Conservation (phyloP, 768 basidiomycete species). For the Suillus spraguei region DNA sequence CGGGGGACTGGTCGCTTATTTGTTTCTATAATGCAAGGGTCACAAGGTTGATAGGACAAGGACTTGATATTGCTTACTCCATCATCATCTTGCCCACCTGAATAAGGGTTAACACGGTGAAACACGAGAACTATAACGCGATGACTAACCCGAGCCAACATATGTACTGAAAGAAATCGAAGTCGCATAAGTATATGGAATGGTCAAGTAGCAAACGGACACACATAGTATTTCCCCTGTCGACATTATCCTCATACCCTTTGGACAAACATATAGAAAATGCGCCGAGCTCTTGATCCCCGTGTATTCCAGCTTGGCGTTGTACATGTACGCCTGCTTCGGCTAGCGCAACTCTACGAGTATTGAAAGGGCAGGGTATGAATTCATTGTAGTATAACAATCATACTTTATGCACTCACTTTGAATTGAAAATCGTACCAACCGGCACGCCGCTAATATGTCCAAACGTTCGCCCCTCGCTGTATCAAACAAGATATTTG, state of each 20-base stretch:
- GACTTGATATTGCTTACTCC: slow-evolving; percentile 15
- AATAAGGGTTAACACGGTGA: background rate
- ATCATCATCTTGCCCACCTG: slow-evolving; percentile 26
- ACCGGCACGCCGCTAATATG: slow-evolving; percentile 31
- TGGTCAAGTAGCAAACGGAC: slow-evolving; percentile 9
- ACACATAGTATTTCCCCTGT: slow-evolving; percentile 40
- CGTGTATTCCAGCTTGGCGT: slow-evolving; percentile 42
- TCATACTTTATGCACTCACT: slow-evolving; percentile 15
- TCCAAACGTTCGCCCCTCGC: slow-evolving; percentile 25
- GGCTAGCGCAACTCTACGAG: slow-evolving; percentile 23
- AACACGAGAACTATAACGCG: background rate
- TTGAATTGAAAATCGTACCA: slow-evolving; percentile 23
- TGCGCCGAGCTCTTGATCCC: slow-evolving; percentile 34
- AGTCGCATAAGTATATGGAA: slow-evolving; percentile 8
- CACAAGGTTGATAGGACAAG: background rate
- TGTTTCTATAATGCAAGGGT: slow-evolving; percentile 22
- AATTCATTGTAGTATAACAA: background rate
- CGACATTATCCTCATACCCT: slow-evolving; percentile 45
- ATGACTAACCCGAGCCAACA: slow-evolving; percentile 33
- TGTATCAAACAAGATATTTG: slow-evolving; percentile 8
- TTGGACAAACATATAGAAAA: slow-evolving; percentile 45
- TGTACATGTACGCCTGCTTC: slow-evolving; percentile 37
- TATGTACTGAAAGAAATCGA: slow-evolving; percentile 30
- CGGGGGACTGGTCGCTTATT: slow-evolving; percentile 26
- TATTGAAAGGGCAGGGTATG: background rate